Evolutionary conservation across 2,329 filamentous ascomycete genomes (phyloP).

Genomic region (Phialophora macrospora): DNA sequence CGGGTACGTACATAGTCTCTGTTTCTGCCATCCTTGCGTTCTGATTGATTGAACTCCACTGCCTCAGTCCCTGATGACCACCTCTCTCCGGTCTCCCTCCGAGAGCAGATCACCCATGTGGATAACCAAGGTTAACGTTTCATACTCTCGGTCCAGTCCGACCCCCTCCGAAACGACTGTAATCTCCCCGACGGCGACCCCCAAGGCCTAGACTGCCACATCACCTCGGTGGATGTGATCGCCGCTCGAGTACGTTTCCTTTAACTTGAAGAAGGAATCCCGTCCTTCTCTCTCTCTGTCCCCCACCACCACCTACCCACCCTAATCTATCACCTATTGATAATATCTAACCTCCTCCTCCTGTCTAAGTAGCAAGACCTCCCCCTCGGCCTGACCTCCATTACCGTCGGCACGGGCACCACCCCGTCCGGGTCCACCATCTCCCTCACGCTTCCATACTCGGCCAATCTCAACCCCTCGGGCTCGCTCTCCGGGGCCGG

Average conservation of each 20-base stretch:
- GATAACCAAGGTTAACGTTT: background rate
- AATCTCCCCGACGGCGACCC: conserved; percentile 12
- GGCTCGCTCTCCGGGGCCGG: conserved; percentile 3
- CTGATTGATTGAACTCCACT: background rate
- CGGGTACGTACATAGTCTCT: background rate
- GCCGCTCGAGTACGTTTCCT: background rate
- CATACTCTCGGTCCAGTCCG: background rate
- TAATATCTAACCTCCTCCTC: too few relatives aligned
- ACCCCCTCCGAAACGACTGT: conserved; percentile 4
- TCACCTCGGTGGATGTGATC: background rate
- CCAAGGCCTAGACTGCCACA: background rate
- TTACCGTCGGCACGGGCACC: conserved; percentile 13
- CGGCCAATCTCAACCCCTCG: background rate
- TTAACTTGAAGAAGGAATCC: background rate
- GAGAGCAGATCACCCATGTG: background rate
- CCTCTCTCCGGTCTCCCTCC: too few relatives aligned
- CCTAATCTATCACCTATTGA: too few relatives aligned
- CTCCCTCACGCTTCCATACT: conserved; percentile 1
- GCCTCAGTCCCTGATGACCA: too few relatives aligned
- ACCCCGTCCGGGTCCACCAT: background rate
- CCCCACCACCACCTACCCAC: too few relatives aligned
- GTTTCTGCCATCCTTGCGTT: background rate
- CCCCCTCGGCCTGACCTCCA: conserved; percentile 8
- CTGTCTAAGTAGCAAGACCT: background rate
- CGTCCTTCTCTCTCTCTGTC: background rate